Conservation (phyloP, 2,329 filamentous ascomycete species). For the Colletotrichum simmondsii region DNA sequence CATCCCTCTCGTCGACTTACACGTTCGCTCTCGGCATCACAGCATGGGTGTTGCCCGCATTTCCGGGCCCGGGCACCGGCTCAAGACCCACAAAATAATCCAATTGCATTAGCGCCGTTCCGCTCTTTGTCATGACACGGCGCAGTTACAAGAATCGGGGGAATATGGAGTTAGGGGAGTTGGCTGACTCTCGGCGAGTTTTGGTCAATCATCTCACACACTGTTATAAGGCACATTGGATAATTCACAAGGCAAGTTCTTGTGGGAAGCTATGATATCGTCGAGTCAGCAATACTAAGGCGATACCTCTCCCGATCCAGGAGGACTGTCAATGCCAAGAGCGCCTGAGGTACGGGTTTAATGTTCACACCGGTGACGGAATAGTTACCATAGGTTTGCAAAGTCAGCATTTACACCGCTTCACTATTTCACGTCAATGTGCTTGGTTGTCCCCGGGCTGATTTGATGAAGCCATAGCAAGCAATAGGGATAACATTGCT, state of each 20-base stretch:
- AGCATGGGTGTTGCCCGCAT: neutral
- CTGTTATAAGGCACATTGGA: neutral
- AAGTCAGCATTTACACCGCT: too few relatives aligned
- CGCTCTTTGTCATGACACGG: neutral
- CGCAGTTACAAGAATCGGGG: neutral
- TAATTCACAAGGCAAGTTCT: too few relatives aligned
- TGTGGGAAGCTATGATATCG: neutral
- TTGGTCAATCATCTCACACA: neutral
- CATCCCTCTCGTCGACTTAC: neutral
- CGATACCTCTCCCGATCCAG: neutral
- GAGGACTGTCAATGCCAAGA: neutral
- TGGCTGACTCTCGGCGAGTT: slow-evolving; percentile 41
- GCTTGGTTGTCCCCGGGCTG: neutral
- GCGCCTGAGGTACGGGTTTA: too few relatives aligned
- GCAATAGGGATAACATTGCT: neutral
- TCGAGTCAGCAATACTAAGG: neutral
- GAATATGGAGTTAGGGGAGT: slow-evolving; percentile 35
- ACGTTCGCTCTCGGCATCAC: neutral
- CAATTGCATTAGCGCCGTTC: slow-evolving; percentile 12
- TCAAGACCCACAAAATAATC: neutral
- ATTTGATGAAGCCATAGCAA: neutral
- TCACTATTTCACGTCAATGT: too few relatives aligned
- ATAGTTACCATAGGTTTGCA: too few relatives aligned
- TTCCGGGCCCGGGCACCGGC: neutral
- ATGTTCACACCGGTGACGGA: too few relatives aligned